These are phyloP conservation scores for Leishmania aethiopica DNA, from an alignment of 208 protist genomes.

Conservation along the genomic window DNA sequence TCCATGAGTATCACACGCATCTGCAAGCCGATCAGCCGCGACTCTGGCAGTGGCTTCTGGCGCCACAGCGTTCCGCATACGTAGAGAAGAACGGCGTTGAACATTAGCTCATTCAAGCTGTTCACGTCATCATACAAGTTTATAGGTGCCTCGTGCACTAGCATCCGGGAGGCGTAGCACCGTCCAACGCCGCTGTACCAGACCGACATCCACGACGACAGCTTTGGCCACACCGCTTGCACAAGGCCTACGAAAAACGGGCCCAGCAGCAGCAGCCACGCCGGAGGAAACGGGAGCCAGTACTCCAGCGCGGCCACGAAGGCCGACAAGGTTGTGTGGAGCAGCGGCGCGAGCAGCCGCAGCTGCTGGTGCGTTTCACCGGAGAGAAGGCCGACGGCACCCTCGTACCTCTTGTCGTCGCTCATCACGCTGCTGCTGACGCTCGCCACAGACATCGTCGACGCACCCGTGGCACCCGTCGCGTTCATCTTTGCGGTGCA, in stretches of 20 bases:
- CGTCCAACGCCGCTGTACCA: conserved; percentile 10
- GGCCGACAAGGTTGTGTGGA: conserved; percentile 8
- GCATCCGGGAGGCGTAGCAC: conserved; percentile 10
- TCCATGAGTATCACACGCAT: conserved; percentile 63
- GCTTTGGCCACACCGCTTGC: conserved; percentile 28
- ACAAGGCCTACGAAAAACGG: conserved; percentile 32
- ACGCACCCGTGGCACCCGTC: neutral
- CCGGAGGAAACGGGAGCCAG: conserved; percentile 22
- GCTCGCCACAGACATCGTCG: neutral
- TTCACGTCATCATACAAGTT: conserved; percentile 23
- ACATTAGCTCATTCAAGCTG: conserved; percentile 57
- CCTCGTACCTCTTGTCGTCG: neutral
- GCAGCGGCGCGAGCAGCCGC: conserved; percentile 10
- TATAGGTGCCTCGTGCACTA: conserved; percentile 31
- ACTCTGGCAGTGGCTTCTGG: conserved; percentile 29
- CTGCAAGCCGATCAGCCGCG: conserved; percentile 40
- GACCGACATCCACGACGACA: neutral
- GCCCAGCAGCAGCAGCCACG: conserved; percentile 31
- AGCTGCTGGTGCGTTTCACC: conserved; percentile 5
- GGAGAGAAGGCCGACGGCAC: neutral
- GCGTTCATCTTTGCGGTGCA: neutral
- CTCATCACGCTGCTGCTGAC: neutral
- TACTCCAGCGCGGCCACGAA: conserved; percentile 11
- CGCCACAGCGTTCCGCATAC: conserved; percentile 42
- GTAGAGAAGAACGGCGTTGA: conserved; percentile 77